Base-by-base conservation (phyloP, 2,329 filamentous ascomycete genomes). In the Scedosporium dehoogii region DNA sequence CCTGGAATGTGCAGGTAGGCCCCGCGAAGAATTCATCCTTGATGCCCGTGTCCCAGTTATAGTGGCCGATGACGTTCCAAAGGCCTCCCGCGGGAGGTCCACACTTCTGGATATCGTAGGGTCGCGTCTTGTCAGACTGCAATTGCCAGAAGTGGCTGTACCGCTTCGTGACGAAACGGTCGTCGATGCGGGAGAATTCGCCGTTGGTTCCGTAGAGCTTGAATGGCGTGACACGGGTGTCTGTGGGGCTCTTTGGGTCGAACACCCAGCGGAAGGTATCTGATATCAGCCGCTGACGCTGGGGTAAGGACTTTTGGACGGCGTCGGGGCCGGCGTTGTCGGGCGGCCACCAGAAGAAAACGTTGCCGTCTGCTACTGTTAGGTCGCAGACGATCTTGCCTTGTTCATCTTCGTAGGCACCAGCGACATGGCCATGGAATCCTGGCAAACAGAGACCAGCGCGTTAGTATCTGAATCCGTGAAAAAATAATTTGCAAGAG, bases 121-220 rank as follows among this genome's bases (percentile, higher is more conserved):
- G 78, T 63, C 60, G 68, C 5, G 67, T 71, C 6, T 68, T 71
- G 57, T 73, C 73, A 38, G 73, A 73, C 65, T 68, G 70, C 3
- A 75, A 71, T 64, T 79, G 76, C 77, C 78, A 81, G 68, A 79
- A 79, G 68, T 79, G 76, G 9, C 67, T 68, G 66, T 80, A 79
- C 51, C 71, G 70, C 66, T 76, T 76, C 4, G 76, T 76, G 23
- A 76, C 72, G 62, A 74, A 76, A 1, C 78, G 74, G 65, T 81
- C 78, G 64, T 81, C 78, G 63, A 80, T 79, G 10, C 78, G 74
- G 9, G 76, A 78, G 70, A 81, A 81, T 67, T 81, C 78, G n/a
- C 75, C 76, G 64, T 78, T 79, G 12, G 70, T 77, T n/a, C 69
- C 64, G 72, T 75, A 78, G 2, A 70, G 68, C 7, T 73, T 56